Evolutionary conservation across 352 stramenopile species (phyloP).

Genomic region (Globisporangium heterothallicum): DNA sequence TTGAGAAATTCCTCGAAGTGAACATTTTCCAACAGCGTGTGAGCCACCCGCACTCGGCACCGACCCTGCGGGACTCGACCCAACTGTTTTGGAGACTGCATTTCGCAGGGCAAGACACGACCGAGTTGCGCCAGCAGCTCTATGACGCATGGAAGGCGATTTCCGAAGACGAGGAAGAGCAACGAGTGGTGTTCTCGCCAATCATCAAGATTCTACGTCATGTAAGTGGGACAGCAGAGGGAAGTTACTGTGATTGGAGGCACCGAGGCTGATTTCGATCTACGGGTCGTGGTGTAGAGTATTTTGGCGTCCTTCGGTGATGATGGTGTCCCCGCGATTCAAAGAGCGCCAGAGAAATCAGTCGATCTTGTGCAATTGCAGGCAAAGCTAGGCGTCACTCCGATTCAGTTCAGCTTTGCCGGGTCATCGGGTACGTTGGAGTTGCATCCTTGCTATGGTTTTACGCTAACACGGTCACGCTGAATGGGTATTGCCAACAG

Average conservation of each 20-base stretch:
- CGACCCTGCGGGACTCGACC: conserved; percentile 61
- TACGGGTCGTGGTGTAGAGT: conserved; percentile 29
- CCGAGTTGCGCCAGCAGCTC: conserved; percentile 51
- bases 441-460: too few relatives aligned
- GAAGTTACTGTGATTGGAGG: not conserved
- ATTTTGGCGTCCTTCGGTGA: conserved; percentile 47
- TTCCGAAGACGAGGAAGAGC: conserved; percentile 21
- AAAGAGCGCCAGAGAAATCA: conserved; percentile 20
- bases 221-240: conserved; percentile 23
- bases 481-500: not conserved
- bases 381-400: conserved; percentile 27
- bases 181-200: conserved; percentile 32
- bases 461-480: too few relatives aligned
- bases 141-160: conserved; percentile 44
- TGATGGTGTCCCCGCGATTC: conserved; percentile 12
- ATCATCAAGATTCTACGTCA: conserved; percentile 51
- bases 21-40: conserved; percentile 54
- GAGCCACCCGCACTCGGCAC: conserved; percentile 41
- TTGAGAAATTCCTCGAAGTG: conserved; percentile 74
- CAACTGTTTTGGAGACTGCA: conserved; percentile 84
- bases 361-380: conserved; percentile 40
- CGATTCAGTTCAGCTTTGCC: conserved; percentile 61
- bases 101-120: conserved; percentile 61
- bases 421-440: conserved; percentile 17
- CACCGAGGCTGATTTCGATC: not conserved